phyloP scores from a whole-genome alignment of 306 rosid genomes.

The Casuarina equisetifolia region DNA sequence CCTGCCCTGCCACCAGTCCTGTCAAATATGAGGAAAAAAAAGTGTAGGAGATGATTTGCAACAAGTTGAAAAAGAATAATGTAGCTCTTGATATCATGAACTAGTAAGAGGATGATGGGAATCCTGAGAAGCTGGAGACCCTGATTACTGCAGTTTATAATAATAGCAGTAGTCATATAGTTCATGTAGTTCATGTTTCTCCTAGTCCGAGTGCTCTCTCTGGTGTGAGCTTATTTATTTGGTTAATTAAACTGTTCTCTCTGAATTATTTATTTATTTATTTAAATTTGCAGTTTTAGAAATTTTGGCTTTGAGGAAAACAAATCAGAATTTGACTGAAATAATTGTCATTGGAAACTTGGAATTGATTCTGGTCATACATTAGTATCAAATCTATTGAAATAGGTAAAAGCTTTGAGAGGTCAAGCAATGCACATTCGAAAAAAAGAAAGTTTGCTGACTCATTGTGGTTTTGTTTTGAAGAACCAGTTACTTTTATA shows the following conservation, averaged over 20 bases:
- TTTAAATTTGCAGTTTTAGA: not conserved
- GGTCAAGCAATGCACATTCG: not conserved
- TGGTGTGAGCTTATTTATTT: conserved; percentile 10
- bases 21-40: conserved; percentile 42
- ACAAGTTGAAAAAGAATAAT: conserved; percentile 46
- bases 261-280: not conserved
- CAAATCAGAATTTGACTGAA: not conserved
- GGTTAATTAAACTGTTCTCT: not conserved
- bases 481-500: not conserved
- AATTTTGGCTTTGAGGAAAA: not conserved
- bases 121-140: conserved; percentile 46
- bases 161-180: conserved; percentile 39
- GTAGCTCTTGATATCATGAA: conserved; percentile 45
- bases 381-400: not conserved
- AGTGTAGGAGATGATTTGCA: conserved; percentile 40
- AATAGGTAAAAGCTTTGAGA: not conserved
- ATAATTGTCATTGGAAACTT: not conserved
- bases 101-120: conserved; percentile 45
- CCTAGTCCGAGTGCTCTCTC: conserved; percentile 43
- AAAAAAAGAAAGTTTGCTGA: not conserved
- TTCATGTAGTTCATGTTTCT: conserved; percentile 42
- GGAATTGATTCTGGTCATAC: not conserved
- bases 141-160: conserved; percentile 46
- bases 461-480: not conserved
- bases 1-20: conserved; percentile 25